Conservation (phyloP, 78 protist genomes). For the Bigelowiella natans region DNA sequence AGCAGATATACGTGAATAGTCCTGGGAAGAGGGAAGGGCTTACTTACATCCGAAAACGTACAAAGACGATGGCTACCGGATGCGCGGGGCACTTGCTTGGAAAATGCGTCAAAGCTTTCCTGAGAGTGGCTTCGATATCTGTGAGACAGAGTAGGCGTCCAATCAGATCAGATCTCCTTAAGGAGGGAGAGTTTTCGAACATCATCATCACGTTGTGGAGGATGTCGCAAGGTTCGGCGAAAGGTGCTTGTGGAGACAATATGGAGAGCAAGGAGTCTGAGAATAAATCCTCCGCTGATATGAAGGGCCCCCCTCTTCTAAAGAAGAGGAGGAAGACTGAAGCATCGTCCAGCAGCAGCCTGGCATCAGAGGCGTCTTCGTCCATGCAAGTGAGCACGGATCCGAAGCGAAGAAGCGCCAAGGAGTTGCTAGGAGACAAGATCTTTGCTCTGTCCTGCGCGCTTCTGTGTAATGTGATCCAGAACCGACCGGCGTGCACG, state of each 20-base stretch:
- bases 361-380: neutral
- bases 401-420: neutral
- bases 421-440: neutral
- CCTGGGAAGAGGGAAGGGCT: neutral
- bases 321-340: neutral
- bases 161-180: neutral
- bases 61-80: neutral
- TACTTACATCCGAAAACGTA: neutral
- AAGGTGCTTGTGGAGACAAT: too few species aligned
- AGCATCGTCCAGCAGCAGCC: neutral
- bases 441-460: neutral
- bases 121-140: neutral
- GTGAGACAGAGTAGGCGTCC: neutral
- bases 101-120: neutral
- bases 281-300: neutral
- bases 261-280: too few species aligned
- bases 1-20: neutral
- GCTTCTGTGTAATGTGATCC: neutral
- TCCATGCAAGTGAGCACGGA: neutral
- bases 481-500: neutral
- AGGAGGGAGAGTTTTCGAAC: neutral
- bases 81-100: neutral
- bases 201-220: neutral
- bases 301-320: neutral
- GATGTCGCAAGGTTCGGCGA: neutral